Evolutionary conservation across 352 stramenopile species (phyloP), one percentile per base, ranked within the genome.

Genomic region (Thalassiosira oceanica): DNA sequence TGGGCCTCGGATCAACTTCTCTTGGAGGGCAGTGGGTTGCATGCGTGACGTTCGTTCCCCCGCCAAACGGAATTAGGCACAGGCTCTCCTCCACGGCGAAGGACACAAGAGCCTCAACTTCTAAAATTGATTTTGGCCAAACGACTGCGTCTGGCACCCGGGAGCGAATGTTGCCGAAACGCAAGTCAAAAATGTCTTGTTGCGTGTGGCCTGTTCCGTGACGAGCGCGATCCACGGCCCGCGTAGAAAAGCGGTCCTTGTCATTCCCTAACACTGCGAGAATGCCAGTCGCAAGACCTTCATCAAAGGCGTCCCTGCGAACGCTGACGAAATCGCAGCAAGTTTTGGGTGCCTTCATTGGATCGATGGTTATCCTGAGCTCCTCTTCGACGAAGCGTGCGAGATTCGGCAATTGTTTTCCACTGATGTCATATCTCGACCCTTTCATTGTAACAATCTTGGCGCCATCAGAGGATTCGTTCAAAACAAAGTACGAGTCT

Each of bases 51-150:
- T 96, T 97, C 41, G 94, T 98, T 16, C 94, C 94, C 44, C 95
- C 95, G 52, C 95, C 95, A 84, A 95, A 96, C 0, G 95, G 95
- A 58, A 98, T 96, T 13, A 98, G 61, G 66, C 93, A 97, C 64
- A 95, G 88, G 42, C 76, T 67, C 28, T 90, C 67, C 18, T 74
- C n/a, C 21, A 74, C 83, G 1, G 92, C 92, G 28, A 92, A 71
- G 18, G 78, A 61, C 35, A 98, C 86, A n/a, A 98, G 56, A 2
- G 33, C 31, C 42, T 93, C 74, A 13, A 97, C 86, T 68, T 97
- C 87, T 7, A 82, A 70, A 63, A 97, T 87, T 18, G 57, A 89
- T 10, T 58, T 61, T 2, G 93, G 91, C 90, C 92, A 97, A 42
- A 97, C 84, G 26, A 98, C 93, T 15, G 80, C 87, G 74, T 98